Base-by-base conservation (phyloP, 2,329 filamentous ascomycete genomes). In the Botrytis hyacinthi region DNA sequence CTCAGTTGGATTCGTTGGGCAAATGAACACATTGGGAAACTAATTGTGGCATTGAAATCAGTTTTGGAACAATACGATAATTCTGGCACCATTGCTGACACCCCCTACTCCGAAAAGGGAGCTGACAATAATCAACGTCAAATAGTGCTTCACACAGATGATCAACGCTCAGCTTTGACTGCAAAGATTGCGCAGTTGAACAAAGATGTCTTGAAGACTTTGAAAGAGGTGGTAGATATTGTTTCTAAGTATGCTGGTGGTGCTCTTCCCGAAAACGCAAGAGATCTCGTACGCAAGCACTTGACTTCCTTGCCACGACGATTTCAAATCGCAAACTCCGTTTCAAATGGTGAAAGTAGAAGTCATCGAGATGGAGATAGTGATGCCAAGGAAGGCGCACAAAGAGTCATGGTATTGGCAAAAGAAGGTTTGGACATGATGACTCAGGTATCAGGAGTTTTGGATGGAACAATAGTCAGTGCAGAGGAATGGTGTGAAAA, bases 371-470 rank as follows among this genome's bases (percentile, higher is more conserved):
- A 71, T 57, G 81, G 81, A 40, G 84, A 86, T 71, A 81, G 82
- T 71, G 83, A 85, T 63, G 82, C 84, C 20, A 83, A 83, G 2
- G 87, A 90, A 40, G 86, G 86, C 70, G 94, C 93, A 0, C 91
- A 94, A 77, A 88, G 92, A 59, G 94, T 97, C 73, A 84, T 98
- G 20, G 90, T 96, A 1, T 89, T 98, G 70, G 95, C 95, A 10
- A 92, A 92, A 79, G 95, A 98, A 81, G 94, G 95, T 0, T 85
- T 98, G 22, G 94, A 98, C 78, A 97, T 98, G 92, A 94, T 98
- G 87, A 88, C 90, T 1, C 94, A 98, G 81, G 94, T 99, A 68
- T 96, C 91, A 59, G 90, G 91, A 8, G 93, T 98, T 2, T 87
- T 98, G 14, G 93, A 97, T 77, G 92, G 94, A 71, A 98, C 96